Conservation (phyloP, 768 basidiomycete genomes). For the Boletus vinaceobasis region DNA sequence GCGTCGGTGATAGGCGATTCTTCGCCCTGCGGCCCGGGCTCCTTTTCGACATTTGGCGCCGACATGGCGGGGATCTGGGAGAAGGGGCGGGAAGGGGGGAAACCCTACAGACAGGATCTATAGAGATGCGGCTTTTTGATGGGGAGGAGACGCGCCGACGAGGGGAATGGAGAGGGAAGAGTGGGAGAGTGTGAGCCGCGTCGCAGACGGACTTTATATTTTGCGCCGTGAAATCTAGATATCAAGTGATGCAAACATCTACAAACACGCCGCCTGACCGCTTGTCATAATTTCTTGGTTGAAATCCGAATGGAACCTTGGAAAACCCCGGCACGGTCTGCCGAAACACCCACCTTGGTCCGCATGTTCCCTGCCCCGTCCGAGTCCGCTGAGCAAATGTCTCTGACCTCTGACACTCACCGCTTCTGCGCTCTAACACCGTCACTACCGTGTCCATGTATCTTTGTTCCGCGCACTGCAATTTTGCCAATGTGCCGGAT, state of each 20-base stretch:
- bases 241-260: conserved; percentile 25
- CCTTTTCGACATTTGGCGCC: conserved; percentile 56
- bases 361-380: conserved; percentile 18
- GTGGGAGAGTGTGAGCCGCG: conserved; percentile 30
- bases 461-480: neutral
- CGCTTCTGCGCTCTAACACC: conserved; percentile 13
- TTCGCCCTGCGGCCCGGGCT: conserved; percentile 57
- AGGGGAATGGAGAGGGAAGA: conserved; percentile 22
- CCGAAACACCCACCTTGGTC: conserved; percentile 14
- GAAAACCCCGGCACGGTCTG: conserved; percentile 24
- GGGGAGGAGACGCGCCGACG: conserved; percentile 3
- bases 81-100: neutral
- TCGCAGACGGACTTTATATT: conserved; percentile 36
- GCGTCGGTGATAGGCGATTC: conserved; percentile 35
- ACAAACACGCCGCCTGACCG: conserved; percentile 20
- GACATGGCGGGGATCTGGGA: conserved; percentile 20
- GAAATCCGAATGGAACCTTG: conserved; percentile 23
- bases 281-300: conserved; percentile 16
- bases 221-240: conserved; percentile 20
- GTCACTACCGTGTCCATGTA: neutral
- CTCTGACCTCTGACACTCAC: neutral
- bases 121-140: conserved; percentile 17
- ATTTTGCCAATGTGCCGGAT: neutral
- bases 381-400: neutral
- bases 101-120: conserved; percentile 32